Conservation (phyloP, 1,139 yeast genomes). For the Kazachstania sp. region DNA sequence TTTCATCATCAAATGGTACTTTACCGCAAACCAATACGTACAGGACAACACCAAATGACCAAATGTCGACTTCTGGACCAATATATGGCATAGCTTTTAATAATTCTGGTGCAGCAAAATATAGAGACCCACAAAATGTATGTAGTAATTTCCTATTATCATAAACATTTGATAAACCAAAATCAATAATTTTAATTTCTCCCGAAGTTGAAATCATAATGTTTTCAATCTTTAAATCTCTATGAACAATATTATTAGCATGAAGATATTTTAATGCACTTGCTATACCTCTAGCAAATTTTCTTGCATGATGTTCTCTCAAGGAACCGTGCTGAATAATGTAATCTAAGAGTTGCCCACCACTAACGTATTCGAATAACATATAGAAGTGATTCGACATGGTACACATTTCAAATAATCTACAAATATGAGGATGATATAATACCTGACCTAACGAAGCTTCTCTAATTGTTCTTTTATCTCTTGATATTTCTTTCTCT, state of each 20-base stretch:
- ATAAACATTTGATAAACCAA: constrained; percentile 86
- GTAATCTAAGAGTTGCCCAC: constrained; percentile 96
- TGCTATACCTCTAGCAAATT: constrained; percentile 93
- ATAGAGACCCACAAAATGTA: constrained; percentile 94
- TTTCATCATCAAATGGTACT: constrained; percentile 96
- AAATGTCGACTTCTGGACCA: constrained; percentile 96
- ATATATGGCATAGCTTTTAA: constrained; percentile 84
- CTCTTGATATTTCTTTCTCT: constrained; percentile 85
- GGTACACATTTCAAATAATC: constrained; percentile 86
- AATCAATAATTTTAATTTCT: constrained; percentile 90
- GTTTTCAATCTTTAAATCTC: constrained; percentile 94
- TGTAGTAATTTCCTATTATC: constrained; percentile 65
- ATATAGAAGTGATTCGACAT: constrained; percentile 97
- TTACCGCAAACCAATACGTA: constrained; percentile 95
- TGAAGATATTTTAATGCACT: constrained; percentile 93
- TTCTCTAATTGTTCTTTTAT: constrained; percentile 85
- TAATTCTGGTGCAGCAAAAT: constrained; percentile 97
- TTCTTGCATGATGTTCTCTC: constrained; percentile 88
- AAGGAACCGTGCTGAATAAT: constrained; percentile 94
- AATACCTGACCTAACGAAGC: constrained; percentile 87
- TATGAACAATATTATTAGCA: constrained; percentile 86
- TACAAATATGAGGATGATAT: constrained; percentile 87
- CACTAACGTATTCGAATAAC: constrained; percentile 94
- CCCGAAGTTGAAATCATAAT: constrained; percentile 91
- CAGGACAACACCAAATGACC: constrained; percentile 96